Base-by-base conservation (phyloP, 2,329 filamentous ascomycete species). In the Phoma sp. region DNA sequence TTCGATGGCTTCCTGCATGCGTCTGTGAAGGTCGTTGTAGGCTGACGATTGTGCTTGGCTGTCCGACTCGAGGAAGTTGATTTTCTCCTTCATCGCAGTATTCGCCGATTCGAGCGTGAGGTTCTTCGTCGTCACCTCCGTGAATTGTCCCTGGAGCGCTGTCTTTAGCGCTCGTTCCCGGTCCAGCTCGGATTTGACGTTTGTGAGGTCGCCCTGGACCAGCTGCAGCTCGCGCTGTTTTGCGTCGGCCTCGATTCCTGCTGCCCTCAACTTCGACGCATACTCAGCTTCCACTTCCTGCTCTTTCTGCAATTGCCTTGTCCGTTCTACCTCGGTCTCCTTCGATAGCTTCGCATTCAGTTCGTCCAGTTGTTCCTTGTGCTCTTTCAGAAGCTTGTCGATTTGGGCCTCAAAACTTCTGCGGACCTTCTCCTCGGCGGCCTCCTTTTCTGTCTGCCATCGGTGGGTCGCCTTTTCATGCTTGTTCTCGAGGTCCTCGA, bases 31-130 rank as follows among this genome's bases (percentile, higher is more conserved):
- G 51, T 85, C 87, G 36, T 91, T 87, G 74, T 94, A 96, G 10
- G 90, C 87, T 67, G 94, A 86, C 0, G 92, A 95, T 67, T 97
- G 92, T 13, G 92, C 90, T 74, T 96, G 91, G 74, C 87, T 92
- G 68, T 92, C 92, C 0, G 91, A 95, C 73, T 97, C 92, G 17
- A 97, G 84, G 70, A 96, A 96, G 62, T 93, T 88, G 54, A 96
- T 90, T 65, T 94, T 90, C 2, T 91, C 90, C 63, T 88, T 86
- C 61, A 96, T 83, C 3, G 88, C 89, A 60, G 88, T 87, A 60
- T 90, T 87, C 22, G 89, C 87, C 32, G 86, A 88, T 63, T 96
- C 91, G 10, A 96, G 80, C 0, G 85, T 84, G 27, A 76, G 60
- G 27, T 70, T 72, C 75, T 79, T 66, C 56, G 75, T 63, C 57